Evolutionary conservation across 495 filamentous ascomycete species (phyloP).

Genomic region (Daldinia caldariorum): DNA sequence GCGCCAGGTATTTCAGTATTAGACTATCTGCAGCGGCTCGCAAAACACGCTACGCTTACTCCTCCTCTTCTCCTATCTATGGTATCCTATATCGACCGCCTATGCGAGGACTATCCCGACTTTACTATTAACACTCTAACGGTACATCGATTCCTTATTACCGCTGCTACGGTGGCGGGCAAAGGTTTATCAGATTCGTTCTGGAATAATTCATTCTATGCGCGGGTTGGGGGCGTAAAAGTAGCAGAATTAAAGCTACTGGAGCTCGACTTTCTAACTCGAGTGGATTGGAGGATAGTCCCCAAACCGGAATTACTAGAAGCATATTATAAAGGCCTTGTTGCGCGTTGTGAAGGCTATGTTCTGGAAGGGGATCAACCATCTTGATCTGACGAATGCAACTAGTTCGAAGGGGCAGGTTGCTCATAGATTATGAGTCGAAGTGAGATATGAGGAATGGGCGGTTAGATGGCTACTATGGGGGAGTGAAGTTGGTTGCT

Average conservation of each 20-base stretch:
- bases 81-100: conserved; percentile 98
- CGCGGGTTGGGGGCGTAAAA: conserved; percentile 89
- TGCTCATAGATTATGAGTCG: conserved; percentile 30
- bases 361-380: conserved; percentile 49
- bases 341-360: conserved; percentile 65
- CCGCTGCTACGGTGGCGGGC: conserved; percentile 91
- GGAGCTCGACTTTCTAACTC: conserved; percentile 91
- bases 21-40: conserved; percentile 91
- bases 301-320: conserved; percentile 91
- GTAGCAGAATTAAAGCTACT: conserved; percentile 87
- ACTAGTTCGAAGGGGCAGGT: conserved; percentile 32
- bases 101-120: conserved; percentile 88
- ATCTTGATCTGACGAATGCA: conserved; percentile 17
- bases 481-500: conserved; percentile 13
- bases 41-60: conserved; percentile 91
- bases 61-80: conserved; percentile 98
- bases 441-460: conserved; percentile 6
- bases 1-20: conserved; percentile 92
- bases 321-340: conserved; percentile 90
- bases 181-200: conserved; percentile 97
- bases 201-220: conserved; percentile 97
- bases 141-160: conserved; percentile 96
- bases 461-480: neutral
- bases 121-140: conserved; percentile 96
- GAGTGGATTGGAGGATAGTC: conserved; percentile 95